Conservation (phyloP, 129 eudicot genomes). For the Flaveria trinervia region DNA sequence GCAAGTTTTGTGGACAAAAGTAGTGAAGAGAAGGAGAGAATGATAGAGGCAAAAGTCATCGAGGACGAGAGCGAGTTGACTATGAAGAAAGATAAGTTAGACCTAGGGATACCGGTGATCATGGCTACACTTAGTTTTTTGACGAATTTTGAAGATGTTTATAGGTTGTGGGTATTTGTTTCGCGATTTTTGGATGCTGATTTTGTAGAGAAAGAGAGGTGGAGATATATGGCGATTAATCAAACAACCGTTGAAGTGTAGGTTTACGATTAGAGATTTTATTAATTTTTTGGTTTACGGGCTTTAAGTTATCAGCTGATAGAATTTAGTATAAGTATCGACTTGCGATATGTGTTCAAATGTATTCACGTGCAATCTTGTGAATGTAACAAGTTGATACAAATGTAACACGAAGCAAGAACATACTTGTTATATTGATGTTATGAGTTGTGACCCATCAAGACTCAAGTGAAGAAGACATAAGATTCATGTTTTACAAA, state of each 20-base stretch:
- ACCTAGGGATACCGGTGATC: constrained; percentile 48
- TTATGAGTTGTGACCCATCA: too few species aligned
- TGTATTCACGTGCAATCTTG: neutral
- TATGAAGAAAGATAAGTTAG: constrained; percentile 39
- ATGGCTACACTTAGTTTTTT: constrained; percentile 65
- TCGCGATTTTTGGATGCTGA: constrained; percentile 87
- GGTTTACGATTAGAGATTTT: constrained; percentile 25
- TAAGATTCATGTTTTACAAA: too few species aligned
- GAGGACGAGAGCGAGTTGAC: constrained; percentile 21
- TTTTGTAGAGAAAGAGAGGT: constrained; percentile 88
- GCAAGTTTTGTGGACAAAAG: constrained; percentile 45
- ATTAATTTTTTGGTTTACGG: constrained; percentile 14
- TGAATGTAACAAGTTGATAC: neutral
- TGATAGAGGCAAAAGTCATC: constrained; percentile 35
- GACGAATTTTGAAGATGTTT: constrained; percentile 75
- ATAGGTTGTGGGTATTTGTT: constrained; percentile 71
- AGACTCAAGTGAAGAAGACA: too few species aligned
- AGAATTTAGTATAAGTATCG: too few species aligned
- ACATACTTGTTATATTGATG: too few species aligned
- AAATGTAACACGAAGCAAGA: neutral
- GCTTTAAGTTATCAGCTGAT: neutral
- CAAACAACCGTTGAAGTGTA: constrained; percentile 73
- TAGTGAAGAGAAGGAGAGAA: constrained; percentile 42
- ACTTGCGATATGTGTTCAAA: neutral
- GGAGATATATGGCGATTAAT: constrained; percentile 93